A percentile compares a stretch with the other conserved stretches of the same genome.
phyloP scores from a whole-genome alignment of 2,329 filamentous ascomycete species.

The Phoma sp. region DNA sequence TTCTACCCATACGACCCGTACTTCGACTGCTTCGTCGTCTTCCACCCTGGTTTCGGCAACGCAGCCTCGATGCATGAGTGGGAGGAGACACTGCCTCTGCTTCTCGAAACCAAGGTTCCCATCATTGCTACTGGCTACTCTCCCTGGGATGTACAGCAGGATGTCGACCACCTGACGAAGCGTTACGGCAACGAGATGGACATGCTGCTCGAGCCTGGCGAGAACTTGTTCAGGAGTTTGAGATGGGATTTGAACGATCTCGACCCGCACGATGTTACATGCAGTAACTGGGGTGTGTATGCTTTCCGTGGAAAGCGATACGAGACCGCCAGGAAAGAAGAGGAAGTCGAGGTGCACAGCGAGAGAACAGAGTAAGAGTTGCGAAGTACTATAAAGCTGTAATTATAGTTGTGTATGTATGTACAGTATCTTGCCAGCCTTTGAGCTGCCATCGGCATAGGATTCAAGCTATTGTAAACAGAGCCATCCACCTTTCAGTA shows the following conservation, averaged over 20 bases:
- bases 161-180: slow-evolving; percentile 87
- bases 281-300: slow-evolving; percentile 97
- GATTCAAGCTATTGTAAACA: no score
- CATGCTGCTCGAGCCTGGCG: slow-evolving; percentile 85
- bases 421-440: not conserved
- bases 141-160: slow-evolving; percentile 90
- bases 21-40: slow-evolving; percentile 96
- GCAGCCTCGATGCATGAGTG: slow-evolving; percentile 93
- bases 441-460: no score
- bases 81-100: slow-evolving; percentile 84
- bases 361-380: slow-evolving; percentile 36
- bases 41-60: slow-evolving; percentile 95
- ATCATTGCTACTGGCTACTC: slow-evolving; percentile 96
- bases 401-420: slow-evolving; percentile 22
- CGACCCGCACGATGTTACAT: slow-evolving; percentile 91
- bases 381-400: slow-evolving; percentile 14
- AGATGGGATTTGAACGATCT: slow-evolving; percentile 97
- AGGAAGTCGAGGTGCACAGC: slow-evolving; percentile 42
- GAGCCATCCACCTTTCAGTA: no score
- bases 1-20: slow-evolving; percentile 97
- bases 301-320: slow-evolving; percentile 97
- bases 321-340: slow-evolving; percentile 66
- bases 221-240: slow-evolving; percentile 92
- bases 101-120: slow-evolving; percentile 94
- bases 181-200: slow-evolving; percentile 91